Evolutionary conservation across 257 asterid genomes (phyloP).

Genomic region (Rauvolfia tetraphylla): DNA sequence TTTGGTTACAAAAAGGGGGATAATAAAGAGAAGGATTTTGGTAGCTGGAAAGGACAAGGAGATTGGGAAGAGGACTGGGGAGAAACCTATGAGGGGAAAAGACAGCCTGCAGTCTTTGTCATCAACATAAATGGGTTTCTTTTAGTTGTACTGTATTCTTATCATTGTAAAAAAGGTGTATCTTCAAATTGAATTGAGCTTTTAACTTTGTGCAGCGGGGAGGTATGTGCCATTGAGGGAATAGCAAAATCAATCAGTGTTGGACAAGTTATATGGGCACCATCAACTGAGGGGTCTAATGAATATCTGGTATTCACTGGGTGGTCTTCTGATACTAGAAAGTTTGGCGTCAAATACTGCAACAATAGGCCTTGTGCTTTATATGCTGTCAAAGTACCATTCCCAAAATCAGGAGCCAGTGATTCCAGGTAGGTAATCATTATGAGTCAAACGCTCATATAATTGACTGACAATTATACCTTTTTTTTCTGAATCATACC

Average conservation of each 20-base stretch:
- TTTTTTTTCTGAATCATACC: not conserved
- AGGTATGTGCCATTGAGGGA: conserved; percentile 52
- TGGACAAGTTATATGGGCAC: conserved; percentile 96
- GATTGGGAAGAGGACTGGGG: conserved; percentile 99
- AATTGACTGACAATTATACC: not conserved
- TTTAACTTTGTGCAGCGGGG: conserved; percentile 59
- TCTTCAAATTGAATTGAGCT: not conserved
- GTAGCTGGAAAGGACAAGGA: conserved; percentile 89
- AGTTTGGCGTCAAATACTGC: conserved; percentile 80
- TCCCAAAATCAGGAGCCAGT: conserved; percentile 38
- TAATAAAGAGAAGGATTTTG: conserved; percentile 54
- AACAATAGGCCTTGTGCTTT: conserved; percentile 81
- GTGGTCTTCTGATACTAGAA: conserved; percentile 83
- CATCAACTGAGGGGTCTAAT: conserved; percentile 37
- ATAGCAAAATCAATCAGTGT: conserved; percentile 61
- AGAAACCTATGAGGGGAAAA: conserved; percentile 82
- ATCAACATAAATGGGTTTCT: conserved; percentile 53
- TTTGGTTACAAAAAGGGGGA: conserved; percentile 59
- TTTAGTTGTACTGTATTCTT: conserved; percentile 2
- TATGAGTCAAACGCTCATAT: conserved; percentile 12
- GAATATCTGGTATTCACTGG: conserved; percentile 73
- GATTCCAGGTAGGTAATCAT: conserved; percentile 30
- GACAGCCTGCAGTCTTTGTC: conserved; percentile 84
- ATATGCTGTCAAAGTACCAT: conserved; percentile 69
- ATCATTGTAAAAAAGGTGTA: not conserved